These are phyloP conservation scores for Hemerocallis citrina DNA, from an alignment of 106 monocot species.

Conservation along the genomic window DNA sequence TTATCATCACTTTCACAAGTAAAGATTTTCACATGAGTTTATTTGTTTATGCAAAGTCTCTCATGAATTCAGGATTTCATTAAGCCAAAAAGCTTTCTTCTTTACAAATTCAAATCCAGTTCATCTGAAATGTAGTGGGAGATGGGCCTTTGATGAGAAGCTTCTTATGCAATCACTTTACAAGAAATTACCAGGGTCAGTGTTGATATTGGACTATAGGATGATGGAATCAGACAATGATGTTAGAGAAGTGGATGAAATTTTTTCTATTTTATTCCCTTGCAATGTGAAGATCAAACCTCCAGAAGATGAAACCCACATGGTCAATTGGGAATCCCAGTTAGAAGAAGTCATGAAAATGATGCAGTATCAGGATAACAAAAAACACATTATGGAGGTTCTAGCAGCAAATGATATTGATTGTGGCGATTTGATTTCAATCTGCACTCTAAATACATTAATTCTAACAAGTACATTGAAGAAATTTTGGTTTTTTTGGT, in stretches of 20 bases:
- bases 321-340: conserved; percentile 69
- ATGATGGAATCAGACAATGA: conserved; percentile 31
- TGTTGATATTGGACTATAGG: conserved; percentile 68
- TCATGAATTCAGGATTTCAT: no score
- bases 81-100: no score
- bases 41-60: no score
- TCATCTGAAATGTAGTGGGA: no score
- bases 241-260: conserved; percentile 44
- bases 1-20: no score
- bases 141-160: no score
- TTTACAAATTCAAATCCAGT: no score
- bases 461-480: conserved; percentile 63
- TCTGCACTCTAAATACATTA: conserved; percentile 60
- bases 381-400: conserved; percentile 66
- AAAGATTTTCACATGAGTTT: no score
- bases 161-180: no score
- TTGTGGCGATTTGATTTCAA: conserved; percentile 62
- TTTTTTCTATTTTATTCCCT: conserved; percentile 43
- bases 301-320: conserved; percentile 53
- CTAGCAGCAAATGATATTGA: conserved; percentile 77
- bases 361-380: conserved; percentile 73
- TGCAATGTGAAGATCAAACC: conserved; percentile 76
- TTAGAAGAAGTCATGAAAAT: conserved; percentile 78
- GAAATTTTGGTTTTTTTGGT: conserved; percentile 76
- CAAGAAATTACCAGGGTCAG: conserved; percentile 47